A percentile compares a stretch with the other conserved stretches of the same genome.
phyloP scores from a whole-genome alignment of 192 early-diverging fungal species.

The Thoreauomyces humboldtii region DNA sequence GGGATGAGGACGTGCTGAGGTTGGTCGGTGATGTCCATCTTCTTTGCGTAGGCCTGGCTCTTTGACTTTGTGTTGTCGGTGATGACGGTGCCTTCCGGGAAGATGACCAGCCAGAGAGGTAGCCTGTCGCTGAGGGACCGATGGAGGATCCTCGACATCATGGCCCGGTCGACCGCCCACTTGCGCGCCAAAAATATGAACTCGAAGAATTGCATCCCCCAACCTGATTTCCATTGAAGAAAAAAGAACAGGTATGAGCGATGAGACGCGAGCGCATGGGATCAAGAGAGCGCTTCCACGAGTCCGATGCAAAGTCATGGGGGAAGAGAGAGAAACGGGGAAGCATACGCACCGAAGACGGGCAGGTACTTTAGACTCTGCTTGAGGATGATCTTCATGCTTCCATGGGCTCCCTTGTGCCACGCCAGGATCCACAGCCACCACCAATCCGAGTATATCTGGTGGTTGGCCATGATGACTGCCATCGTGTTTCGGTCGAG shows the following conservation, averaged over 20 bases:
- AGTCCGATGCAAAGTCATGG: too few relatives aligned
- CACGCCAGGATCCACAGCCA: conserved; percentile 56
- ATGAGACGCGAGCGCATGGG: too few relatives aligned
- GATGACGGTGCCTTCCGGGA: conserved; percentile 94
- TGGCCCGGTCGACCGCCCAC: conserved; percentile 70
- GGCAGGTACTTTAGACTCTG: conserved; percentile 77
- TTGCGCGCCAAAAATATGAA: conserved; percentile 93
- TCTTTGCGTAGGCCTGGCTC: conserved; percentile 68
- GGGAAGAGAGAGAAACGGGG: too few relatives aligned
- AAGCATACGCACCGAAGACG: conserved; percentile 71
- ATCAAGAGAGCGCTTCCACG: too few relatives aligned
- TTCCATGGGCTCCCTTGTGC: conserved; percentile 69
- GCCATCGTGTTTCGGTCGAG: conserved; percentile 14
- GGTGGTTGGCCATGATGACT: conserved; percentile 52
- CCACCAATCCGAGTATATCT: conserved; percentile 44
- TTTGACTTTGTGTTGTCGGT: conserved; percentile 70
- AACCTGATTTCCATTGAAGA: conserved; percentile 30
- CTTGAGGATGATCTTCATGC: conserved; percentile 90
- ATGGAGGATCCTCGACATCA: conserved; percentile 48
- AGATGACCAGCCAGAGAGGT: conserved; percentile 89
- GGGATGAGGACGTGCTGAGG: conserved; percentile 77
- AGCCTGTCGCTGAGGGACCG: conserved; percentile 37
- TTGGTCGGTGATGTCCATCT: conserved; percentile 37
- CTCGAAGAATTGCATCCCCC: conserved; percentile 84
- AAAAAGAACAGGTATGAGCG: too few relatives aligned